Evolutionary conservation across 441 rosid genomes (phyloP), one percentile per base, ranked within the genome.

Genomic region (Pelargonium fulgidum): DNA sequence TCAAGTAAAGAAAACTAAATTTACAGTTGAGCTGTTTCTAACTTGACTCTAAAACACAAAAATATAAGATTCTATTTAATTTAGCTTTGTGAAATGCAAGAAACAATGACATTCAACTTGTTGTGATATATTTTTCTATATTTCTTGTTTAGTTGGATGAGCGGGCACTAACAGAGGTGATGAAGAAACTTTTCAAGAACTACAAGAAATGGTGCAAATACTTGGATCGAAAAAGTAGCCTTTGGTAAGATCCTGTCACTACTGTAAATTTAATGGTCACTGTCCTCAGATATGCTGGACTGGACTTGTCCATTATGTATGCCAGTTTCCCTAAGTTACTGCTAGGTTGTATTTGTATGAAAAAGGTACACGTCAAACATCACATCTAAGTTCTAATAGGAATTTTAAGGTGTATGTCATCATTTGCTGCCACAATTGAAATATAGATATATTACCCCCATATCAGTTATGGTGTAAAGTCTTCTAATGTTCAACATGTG

Each of bases 181-280:
- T 95, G 98, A 92, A 90, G 87, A 92, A 89, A 75, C 95, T 95
- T 78, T 92, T 95, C 81, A 95, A 92, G 83, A 95, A 89, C 73
- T 95, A 95, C 79, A 92, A 90, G 80, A 92, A 91, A 73, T 92
- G 98, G 98, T 92, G 99, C 93, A 95, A 90, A 80, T 92, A 87
- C 82, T 85, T 95, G 80, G 96, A 80, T 68, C 87, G 96, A 72
- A 92, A 92, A 82, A 92, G 97, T 80, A 95, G 99, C 78, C 97
- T 95, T 65, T 89, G 98, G 98, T 95, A 82, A 82, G 84, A 59
- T 26, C 63, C 6, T 19, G 16, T 9, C 39, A 66, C 58, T 11
- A 20, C 33, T 66, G 14, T 20, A 33, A 13, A 39, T n/a, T 9
- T 4, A 26, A n/a, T 14, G 13, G 56, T 17, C 13, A 39, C n/a